These are phyloP conservation scores for Xylaria castorea DNA, from an alignment of 495 filamentous ascomycete genomes.

Conservation along the genomic window DNA sequence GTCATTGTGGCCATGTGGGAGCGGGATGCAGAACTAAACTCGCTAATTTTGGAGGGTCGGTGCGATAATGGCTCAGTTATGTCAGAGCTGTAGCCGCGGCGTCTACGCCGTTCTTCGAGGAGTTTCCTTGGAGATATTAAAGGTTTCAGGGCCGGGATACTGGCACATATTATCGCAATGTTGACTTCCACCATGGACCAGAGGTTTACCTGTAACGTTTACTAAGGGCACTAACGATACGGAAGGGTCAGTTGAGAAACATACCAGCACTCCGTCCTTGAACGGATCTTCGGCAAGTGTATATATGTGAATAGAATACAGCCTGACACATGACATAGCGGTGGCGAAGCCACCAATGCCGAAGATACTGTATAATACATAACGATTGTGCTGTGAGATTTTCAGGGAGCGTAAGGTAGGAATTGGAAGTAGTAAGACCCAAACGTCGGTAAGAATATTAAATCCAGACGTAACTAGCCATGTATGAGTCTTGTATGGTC, in stretches of 20 bases:
- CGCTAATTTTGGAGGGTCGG: constrained; percentile 11
- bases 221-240: neutral
- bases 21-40: constrained; percentile 15
- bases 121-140: constrained; percentile 33
- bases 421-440: constrained; percentile 59
- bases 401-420: constrained; percentile 49
- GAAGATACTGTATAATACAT: constrained; percentile 56
- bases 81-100: constrained; percentile 19
- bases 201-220: constrained; percentile 43
- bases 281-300: constrained; percentile 45
- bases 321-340: constrained; percentile 51
- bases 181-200: constrained; percentile 55
- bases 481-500: constrained; percentile 4
- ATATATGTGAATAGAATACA: constrained; percentile 51
- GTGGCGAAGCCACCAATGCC: constrained; percentile 54
- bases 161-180: constrained; percentile 43
- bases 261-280: constrained; percentile 44
- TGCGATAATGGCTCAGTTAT: constrained; percentile 18
- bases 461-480: constrained; percentile 52
- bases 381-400: constrained; percentile 48
- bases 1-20: neutral
- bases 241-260: neutral
- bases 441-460: constrained; percentile 60
- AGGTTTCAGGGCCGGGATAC: constrained; percentile 41
- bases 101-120: constrained; percentile 23